These are phyloP conservation scores for Emydomyces testavorans DNA, from an alignment of 2,329 filamentous ascomycete genomes.

Conservation along the genomic window DNA sequence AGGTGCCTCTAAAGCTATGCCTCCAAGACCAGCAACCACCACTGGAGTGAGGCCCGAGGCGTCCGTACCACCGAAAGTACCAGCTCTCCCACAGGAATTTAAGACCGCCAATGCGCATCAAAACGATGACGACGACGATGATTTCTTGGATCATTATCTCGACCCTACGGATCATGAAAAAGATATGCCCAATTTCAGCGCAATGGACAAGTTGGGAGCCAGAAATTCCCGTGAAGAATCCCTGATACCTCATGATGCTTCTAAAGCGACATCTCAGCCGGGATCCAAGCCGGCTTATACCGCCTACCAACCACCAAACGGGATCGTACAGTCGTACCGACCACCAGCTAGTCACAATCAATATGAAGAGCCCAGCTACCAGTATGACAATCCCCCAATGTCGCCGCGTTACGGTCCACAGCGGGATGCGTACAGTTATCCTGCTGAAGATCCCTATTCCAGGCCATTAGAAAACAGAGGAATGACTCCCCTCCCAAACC, in stretches of 20 bases:
- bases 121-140: conserved; percentile 23
- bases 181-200: conserved; percentile 55
- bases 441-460: conserved; percentile 7
- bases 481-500: conserved; percentile 12
- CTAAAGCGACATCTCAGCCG: conserved; percentile 15
- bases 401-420: conserved; percentile 13
- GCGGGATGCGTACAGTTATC: conserved; percentile 18
- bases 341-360: conserved; percentile 34
- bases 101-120: neutral
- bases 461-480: conserved; percentile 12
- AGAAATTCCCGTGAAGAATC: conserved; percentile 25
- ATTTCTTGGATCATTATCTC: conserved; percentile 42
- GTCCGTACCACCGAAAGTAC: neutral
- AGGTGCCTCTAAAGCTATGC: conserved; percentile 13
- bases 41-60: conserved; percentile 18
- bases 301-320: conserved; percentile 28
- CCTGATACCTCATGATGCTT: conserved; percentile 27
- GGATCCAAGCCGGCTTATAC: conserved; percentile 24
- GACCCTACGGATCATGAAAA: conserved; percentile 41
- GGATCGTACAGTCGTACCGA: conserved; percentile 29
- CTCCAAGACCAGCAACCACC: conserved; percentile 22
- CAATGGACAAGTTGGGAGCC: conserved; percentile 33
- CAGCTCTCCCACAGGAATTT: conserved; percentile 11
- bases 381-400: conserved; percentile 56
- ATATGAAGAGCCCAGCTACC: conserved; percentile 45